Evolutionary conservation across 345 rosid species (phyloP), one percentile per base, ranked within the genome.

Genomic region (Murraya paniculata): DNA sequence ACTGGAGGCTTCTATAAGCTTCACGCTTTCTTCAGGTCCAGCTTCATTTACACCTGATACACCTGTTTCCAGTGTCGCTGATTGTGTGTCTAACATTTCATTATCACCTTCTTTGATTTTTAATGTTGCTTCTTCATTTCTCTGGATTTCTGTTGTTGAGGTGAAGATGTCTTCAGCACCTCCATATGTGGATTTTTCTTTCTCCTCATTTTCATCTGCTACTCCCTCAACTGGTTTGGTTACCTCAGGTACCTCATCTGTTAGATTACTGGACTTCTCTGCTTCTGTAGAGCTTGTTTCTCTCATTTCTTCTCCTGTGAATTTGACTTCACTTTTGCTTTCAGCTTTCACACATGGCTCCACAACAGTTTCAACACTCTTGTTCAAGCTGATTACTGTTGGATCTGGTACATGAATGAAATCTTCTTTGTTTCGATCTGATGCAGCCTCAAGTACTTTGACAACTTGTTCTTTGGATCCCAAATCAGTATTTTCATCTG

Each of bases 271-370:
- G 27, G 74, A 65, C 71, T 73, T 69, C 35, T 77, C 76, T 65
- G 74, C 66, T 77, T 67, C 86, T 73, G 61, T 72, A 75, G 39
- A 57, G 72, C 31, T 69, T 76, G 62, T 64, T 10, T 78, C 77
- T 6, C 45, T 31, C 24, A 35, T 19, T 19, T 14, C 72, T 31
- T 81, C 86, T 73, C 60, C 66, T 55, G 69, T 45, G 50, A 45
- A 24, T 25, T 31, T 30, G 27, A 69, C 38, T 48, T 60, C 77
- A 50, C 27, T 22, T 41, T 30, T 35, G 27, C 21, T 55, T 74
- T 76, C 80, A 65, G 25, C 57, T 68, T 67, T 31, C 27, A 11
- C 10, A 71, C 38, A 35, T 25, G 78, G 58, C 19, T 68, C 65
- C 5, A 19, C 22, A 14, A 19, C 19, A 16, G 62, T 64, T 72